Evolutionary conservation across 208 protist genomes (phyloP).

Genomic region (Tetramitus jugosus): DNA sequence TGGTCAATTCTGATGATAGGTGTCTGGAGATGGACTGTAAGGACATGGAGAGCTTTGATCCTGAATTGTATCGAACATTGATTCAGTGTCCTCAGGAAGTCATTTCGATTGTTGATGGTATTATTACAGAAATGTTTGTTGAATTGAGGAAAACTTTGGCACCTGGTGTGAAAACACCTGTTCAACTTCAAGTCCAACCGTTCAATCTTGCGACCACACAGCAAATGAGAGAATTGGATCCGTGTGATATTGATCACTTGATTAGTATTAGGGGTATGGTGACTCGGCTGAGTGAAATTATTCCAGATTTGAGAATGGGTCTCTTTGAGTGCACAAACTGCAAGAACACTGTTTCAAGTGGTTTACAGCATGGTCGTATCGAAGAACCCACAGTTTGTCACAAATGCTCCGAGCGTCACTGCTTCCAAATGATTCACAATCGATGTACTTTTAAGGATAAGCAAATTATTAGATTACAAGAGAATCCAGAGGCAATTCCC

Average conservation of each 20-base stretch:
- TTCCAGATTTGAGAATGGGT: slow-evolving; percentile 75
- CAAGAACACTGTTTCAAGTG: slow-evolving; percentile 56
- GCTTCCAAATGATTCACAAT: slow-evolving; percentile 82
- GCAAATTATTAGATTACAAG: slow-evolving; percentile 93
- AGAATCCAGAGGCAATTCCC: slow-evolving; percentile 91
- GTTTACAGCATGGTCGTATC: slow-evolving; percentile 78
- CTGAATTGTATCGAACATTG: neutral
- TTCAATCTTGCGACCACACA: neutral
- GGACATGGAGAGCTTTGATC: too few relatives aligned
- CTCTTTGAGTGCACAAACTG: slow-evolving; percentile 93
- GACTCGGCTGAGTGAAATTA: slow-evolving; percentile 72
- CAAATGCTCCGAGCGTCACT: slow-evolving; percentile 57
- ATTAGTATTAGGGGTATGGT: slow-evolving; percentile 77
- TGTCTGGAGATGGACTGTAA: too few relatives aligned
- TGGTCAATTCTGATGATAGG: too few relatives aligned
- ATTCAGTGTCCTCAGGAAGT: neutral
- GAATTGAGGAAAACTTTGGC: neutral
- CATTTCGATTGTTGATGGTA: neutral
- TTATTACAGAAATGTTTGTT: neutral
- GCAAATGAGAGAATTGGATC: slow-evolving; percentile 16
- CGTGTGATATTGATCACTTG: slow-evolving; percentile 55
- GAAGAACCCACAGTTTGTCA: slow-evolving; percentile 87
- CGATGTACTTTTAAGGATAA: slow-evolving; percentile 89
- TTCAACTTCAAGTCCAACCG: neutral
- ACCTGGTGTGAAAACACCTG: neutral